A percentile compares a stretch with the other conserved stretches of the same genome.
phyloP scores from a whole-genome alignment of 129 eudicot genomes.

The Kitagawia praeruptora region DNA sequence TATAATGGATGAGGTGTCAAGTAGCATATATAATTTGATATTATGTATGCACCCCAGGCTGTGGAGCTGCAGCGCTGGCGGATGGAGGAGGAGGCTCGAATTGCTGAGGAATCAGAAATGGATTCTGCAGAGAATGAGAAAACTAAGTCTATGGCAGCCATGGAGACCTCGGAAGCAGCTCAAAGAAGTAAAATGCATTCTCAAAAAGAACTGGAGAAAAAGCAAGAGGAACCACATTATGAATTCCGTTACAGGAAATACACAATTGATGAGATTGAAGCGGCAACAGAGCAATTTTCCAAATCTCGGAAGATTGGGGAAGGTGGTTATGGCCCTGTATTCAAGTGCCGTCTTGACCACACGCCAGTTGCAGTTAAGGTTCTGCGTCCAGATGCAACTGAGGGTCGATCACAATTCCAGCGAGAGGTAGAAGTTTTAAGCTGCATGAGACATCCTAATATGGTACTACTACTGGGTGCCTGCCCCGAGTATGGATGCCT shows the following conservation, averaged over 20 bases:
- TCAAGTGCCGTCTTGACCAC: conserved; percentile 52
- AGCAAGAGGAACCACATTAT: background rate
- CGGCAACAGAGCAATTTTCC: conserved; percentile 50
- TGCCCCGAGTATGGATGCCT: conserved; percentile 80
- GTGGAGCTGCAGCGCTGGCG: conserved; percentile 59
- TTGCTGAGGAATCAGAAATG: conserved; percentile 29
- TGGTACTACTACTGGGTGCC: conserved; percentile 81
- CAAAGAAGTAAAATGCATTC: conserved; percentile 32
- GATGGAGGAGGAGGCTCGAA: conserved; percentile 40
- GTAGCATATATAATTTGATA: background rate
- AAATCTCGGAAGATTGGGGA: conserved; percentile 59
- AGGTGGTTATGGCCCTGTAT: conserved; percentile 93
- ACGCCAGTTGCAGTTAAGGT: conserved; percentile 66
- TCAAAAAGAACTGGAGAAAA: conserved; percentile 21
- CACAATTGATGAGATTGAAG: conserved; percentile 65
- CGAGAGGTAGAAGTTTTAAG: conserved; percentile 70
- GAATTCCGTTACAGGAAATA: conserved; percentile 47
- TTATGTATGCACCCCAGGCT: conserved; percentile 24
- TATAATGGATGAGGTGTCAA: background rate
- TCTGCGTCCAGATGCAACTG: conserved; percentile 71
- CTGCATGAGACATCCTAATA: conserved; percentile 59
- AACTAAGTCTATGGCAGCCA: conserved; percentile 21
- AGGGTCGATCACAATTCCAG: conserved; percentile 71
- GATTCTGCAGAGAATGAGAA: conserved; percentile 23
- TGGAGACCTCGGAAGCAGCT: conserved; percentile 42